Percentiles rank a stretch among this genome's conserved stretches.
Evolutionary conservation across 192 early-diverging fungal species (phyloP).

Genomic region (Linderina pennispora): DNA sequence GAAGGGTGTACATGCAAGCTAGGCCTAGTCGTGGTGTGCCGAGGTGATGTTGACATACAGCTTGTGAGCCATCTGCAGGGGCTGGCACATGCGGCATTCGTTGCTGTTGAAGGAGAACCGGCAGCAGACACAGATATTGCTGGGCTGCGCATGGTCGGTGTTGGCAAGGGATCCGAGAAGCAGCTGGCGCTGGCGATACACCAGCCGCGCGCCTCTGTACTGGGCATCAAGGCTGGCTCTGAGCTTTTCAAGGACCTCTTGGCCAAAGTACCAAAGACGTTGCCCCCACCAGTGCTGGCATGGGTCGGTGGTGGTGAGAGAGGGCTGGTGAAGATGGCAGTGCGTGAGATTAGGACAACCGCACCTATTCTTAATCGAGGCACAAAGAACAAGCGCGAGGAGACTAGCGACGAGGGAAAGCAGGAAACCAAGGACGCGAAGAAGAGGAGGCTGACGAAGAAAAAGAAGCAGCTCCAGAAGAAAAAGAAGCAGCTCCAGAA

Average conservation of each 20-base stretch:
- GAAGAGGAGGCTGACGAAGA: too few relatives aligned
- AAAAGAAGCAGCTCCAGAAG: too few relatives aligned
- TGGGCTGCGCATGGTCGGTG: constrained; percentile 26
- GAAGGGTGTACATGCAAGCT: not conserved
- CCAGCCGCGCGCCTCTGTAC: constrained; percentile 22
- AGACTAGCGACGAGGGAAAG: too few relatives aligned
- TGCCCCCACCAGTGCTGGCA: too few relatives aligned
- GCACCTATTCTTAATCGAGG: too few relatives aligned
- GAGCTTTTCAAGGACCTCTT: constrained; percentile 22
- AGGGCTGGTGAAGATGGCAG: too few relatives aligned
- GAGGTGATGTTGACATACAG: constrained; percentile 30
- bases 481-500: too few relatives aligned
- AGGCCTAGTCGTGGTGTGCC: constrained; percentile 33
- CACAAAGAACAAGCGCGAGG: too few relatives aligned
- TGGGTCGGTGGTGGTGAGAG: too few relatives aligned
- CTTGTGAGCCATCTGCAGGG: constrained; percentile 33
- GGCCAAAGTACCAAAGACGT: too few relatives aligned
- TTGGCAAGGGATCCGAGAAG: constrained; percentile 17
- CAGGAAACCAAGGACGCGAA: too few relatives aligned
- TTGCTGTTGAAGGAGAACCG: not conserved
- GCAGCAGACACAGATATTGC: not conserved
- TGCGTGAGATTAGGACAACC: too few relatives aligned
- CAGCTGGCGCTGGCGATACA: constrained; percentile 18
- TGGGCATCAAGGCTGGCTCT: constrained; percentile 33
- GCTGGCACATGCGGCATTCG: constrained; percentile 23